These are phyloP conservation scores for Pyrus betulifolia DNA, from an alignment of 306 rosid genomes.

Conservation along the genomic window DNA sequence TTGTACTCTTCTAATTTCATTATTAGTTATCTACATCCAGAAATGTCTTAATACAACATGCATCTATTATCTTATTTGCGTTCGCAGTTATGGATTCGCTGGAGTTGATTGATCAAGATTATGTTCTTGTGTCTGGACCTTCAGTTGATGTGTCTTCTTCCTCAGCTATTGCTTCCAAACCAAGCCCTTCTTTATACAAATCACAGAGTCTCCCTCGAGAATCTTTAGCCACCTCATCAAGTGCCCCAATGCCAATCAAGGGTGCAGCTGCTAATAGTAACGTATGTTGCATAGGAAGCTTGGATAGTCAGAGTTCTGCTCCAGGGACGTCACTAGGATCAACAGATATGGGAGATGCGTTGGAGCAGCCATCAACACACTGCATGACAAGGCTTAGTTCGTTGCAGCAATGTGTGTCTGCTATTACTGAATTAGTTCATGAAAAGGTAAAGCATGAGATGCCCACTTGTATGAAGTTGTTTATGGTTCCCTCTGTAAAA, in stretches of 20 bases:
- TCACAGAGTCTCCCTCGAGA: conserved; percentile 49
- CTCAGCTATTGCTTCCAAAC: conserved; percentile 54
- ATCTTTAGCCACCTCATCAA: conserved; percentile 34
- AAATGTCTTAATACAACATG: conserved; percentile 5
- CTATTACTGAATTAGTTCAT: conserved; percentile 67
- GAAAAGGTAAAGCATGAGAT: conserved; percentile 54
- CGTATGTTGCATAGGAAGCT: conserved; percentile 59
- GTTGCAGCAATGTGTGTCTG: conserved; percentile 71
- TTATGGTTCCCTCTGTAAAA: background rate
- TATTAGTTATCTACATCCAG: conserved; percentile 15
- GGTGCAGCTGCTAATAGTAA: conserved; percentile 46
- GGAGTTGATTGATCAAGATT: conserved; percentile 88
- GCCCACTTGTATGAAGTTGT: background rate
- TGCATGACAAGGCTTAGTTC: conserved; percentile 75
- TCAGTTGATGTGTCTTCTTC: conserved; percentile 64
- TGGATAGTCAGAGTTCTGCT: conserved; percentile 85
- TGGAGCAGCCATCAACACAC: conserved; percentile 77
- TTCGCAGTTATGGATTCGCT: conserved; percentile 62
- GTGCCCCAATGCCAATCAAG: conserved; percentile 78
- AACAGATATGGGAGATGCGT: conserved; percentile 53
- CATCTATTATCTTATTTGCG: conserved; percentile 17
- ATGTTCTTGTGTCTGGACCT: conserved; percentile 87
- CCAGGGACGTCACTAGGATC: conserved; percentile 86
- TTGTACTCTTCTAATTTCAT: conserved; percentile 1
- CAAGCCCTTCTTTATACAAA: conserved; percentile 44